Evolutionary conservation across 495 filamentous ascomycete species (phyloP), one percentile per base, ranked within the genome.

Genomic region (Opeltia flavorubescens): DNA sequence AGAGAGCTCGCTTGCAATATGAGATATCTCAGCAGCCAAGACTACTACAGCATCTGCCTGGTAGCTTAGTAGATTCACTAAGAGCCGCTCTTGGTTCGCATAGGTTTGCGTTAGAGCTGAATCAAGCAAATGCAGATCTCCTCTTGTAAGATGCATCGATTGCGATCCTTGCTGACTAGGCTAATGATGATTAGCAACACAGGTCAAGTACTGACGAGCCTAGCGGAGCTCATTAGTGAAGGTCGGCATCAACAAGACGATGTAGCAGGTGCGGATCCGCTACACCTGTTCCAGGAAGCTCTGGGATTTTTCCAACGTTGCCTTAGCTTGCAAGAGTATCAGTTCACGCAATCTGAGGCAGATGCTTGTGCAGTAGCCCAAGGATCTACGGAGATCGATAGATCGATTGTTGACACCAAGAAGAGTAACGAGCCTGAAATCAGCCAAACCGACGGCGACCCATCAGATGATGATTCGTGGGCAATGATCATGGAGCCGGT

Each of bases 281-380:
- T 70, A 20, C 61, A 59, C 7, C 65, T 74, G 13, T 60, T 82
- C 9, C 70, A 80, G 51, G 78, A 84, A 56, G 72, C 80, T 0
- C 56, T 83, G 2, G 70, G 76, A 44, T 56, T 81, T 3, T 81
- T 84, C 49, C 74, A 80, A 40, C 61, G 69, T 27, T 84, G 81
- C 58, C 63, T 83, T 20, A 57, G 63, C 2, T 51, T 75, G 23
- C 79, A 83, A 61, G 74, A 81, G 52, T 53, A 65, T 44, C 68
- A 70, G 47, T 73, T 67, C 42, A 66, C 67, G n/a, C 67, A 78
- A 51, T 67, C 66, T 43, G 69, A 75, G 61, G 4, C 6, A 5
- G 17, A 15, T 6, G 36, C 36, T 17, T 7, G 13, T 31, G 63
- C 55, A 42, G 46, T 55, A 51, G 56, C 52, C 27, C 21, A 51